Evolutionary conservation across 768 basidiomycete genomes (phyloP).

Genomic region (Candolleomyces aberdarensis): DNA sequence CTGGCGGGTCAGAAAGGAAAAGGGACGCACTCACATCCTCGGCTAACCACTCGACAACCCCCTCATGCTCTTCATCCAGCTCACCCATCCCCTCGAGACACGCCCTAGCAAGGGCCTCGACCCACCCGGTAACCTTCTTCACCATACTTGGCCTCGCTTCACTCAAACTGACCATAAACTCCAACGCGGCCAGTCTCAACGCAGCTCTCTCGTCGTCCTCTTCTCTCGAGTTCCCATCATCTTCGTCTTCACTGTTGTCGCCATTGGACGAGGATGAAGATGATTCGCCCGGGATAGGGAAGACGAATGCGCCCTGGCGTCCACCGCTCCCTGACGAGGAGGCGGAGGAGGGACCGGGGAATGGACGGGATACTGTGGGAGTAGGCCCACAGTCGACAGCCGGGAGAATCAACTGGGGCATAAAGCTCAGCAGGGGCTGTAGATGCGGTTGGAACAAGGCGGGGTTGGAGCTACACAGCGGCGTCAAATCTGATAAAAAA

Average conservation of each 20-base stretch:
- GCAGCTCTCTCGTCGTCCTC: slow-evolving; percentile 67
- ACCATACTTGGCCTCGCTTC: slow-evolving; percentile 75
- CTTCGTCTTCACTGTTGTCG: slow-evolving; percentile 20
- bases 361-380: slow-evolving; percentile 46
- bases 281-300: slow-evolving; percentile 28
- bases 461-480: slow-evolving; percentile 65
- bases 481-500: slow-evolving; percentile 68
- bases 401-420: slow-evolving; percentile 70
- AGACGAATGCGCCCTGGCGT: slow-evolving; percentile 37
- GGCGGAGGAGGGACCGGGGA: slow-evolving; percentile 26
- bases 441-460: slow-evolving; percentile 75
- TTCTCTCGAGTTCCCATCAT: slow-evolving; percentile 22
- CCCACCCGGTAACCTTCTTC: slow-evolving; percentile 66
- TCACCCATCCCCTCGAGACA: slow-evolving; percentile 84
- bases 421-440: slow-evolving; percentile 60
- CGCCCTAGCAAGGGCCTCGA: slow-evolving; percentile 63
- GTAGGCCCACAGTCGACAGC: slow-evolving; percentile 46
- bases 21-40: slow-evolving; percentile 60
- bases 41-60: slow-evolving; percentile 58
- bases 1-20: background rate
- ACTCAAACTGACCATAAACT: slow-evolving; percentile 79
- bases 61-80: slow-evolving; percentile 52
- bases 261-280: slow-evolving; percentile 25
- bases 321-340: slow-evolving; percentile 10
- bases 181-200: slow-evolving; percentile 69